phyloP scores from a whole-genome alignment of 768 basidiomycete genomes.

The Termitomyces sp. region DNA sequence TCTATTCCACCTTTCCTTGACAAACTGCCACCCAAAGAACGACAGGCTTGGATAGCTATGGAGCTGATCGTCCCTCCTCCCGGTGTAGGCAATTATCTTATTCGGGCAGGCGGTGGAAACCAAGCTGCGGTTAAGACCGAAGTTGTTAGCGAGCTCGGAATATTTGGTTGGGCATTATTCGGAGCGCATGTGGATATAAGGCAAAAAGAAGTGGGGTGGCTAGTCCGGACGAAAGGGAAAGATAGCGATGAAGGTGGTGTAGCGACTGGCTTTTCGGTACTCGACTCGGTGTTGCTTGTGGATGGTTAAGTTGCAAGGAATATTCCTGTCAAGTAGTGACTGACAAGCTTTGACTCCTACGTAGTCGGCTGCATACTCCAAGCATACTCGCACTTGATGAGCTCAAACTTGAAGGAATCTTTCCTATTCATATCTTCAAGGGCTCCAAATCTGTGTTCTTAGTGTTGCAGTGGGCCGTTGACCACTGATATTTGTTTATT shows the following conservation, averaged over 20 bases:
- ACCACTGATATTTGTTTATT: background rate
- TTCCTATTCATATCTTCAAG: background rate
- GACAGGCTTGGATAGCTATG: slow-evolving; percentile 95
- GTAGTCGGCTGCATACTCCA: background rate
- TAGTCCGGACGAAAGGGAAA: slow-evolving; percentile 85
- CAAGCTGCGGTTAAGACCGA: slow-evolving; percentile 49
- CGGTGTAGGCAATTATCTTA: slow-evolving; percentile 63
- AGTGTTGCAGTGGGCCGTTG: too few species aligned
- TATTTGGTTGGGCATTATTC: slow-evolving; percentile 88
- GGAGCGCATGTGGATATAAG: slow-evolving; percentile 38
- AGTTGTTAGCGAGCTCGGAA: slow-evolving; percentile 85
- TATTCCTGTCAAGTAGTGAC: background rate
- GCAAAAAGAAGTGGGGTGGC: slow-evolving; percentile 72
- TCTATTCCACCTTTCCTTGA: slow-evolving; percentile 78
- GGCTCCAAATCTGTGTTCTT: too few species aligned
- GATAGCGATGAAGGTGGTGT: slow-evolving; percentile 93
- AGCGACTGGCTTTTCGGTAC: slow-evolving; percentile 73
- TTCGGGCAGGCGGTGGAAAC: slow-evolving; percentile 57
- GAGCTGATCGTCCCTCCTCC: slow-evolving; percentile 79
- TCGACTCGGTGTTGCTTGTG: slow-evolving; percentile 65
- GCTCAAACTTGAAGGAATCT: background rate
- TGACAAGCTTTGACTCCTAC: background rate
- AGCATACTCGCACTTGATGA: background rate
- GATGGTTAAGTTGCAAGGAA: slow-evolving; percentile 20
- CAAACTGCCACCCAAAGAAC: slow-evolving; percentile 48